Conservation (phyloP, 345 rosid species). For the Boechera stricta region DNA sequence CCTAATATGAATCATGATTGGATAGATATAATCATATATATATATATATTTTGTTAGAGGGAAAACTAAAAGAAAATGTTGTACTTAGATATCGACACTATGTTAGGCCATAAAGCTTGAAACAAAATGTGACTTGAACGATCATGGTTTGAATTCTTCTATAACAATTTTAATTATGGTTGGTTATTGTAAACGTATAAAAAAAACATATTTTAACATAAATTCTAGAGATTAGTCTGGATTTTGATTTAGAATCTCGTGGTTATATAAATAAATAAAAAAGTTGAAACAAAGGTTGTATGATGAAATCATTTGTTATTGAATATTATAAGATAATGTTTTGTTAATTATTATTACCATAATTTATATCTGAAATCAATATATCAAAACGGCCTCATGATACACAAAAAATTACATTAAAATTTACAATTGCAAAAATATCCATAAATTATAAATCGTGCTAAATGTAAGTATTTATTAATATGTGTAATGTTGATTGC, state of each 20-base stretch:
- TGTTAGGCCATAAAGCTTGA: background rate
- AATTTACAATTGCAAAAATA: background rate
- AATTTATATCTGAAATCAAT: no score
- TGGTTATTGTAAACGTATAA: background rate
- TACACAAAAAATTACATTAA: background rate
- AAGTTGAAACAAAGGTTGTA: background rate
- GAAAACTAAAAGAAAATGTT: background rate
- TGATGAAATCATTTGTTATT: background rate
- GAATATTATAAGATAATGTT: background rate
- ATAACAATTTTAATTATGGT: background rate
- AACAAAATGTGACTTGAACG: background rate
- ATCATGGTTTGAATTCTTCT: background rate
- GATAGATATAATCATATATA: background rate
- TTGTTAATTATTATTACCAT: background rate
- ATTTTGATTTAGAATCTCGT: background rate
- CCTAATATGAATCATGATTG: conserved; percentile 1
- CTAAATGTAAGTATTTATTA: background rate
- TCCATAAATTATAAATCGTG: background rate
- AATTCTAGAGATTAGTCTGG: background rate
- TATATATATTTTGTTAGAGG: background rate
- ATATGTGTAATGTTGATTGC: background rate
- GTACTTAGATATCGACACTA: background rate
- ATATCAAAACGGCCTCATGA: no score
- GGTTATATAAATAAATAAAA: background rate
- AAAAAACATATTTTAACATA: background rate